These are phyloP conservation scores for Coleophoma eucalyptorum DNA, from an alignment of 2,329 filamentous ascomycete genomes.

Conservation along the genomic window DNA sequence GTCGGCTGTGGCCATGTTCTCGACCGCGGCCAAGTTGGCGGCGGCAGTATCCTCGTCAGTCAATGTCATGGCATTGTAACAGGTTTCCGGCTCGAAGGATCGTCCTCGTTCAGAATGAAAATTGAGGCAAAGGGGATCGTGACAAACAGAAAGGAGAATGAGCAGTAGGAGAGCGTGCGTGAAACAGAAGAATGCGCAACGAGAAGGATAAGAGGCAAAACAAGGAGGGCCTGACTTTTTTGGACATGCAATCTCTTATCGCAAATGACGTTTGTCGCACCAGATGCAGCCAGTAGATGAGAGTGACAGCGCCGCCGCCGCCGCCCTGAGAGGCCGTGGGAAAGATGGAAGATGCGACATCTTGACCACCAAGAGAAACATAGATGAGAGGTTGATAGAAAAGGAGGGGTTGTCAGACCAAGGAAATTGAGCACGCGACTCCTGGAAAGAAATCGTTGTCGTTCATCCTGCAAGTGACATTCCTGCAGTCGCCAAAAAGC, in stretches of 20 bases:
- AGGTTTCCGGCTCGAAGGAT: neutral
- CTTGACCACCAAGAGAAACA: neutral
- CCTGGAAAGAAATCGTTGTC: too few relatives aligned
- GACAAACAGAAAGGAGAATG: neutral
- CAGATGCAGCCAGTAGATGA: too few relatives aligned
- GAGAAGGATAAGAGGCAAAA: neutral
- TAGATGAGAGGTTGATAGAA: neutral
- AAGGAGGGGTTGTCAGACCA: too few relatives aligned
- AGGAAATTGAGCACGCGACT: too few relatives aligned
- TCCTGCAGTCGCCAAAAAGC: too few relatives aligned
- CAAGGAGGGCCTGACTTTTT: neutral
- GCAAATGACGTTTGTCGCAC: slow-evolving; percentile 5
- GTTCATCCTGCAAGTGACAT: too few relatives aligned
- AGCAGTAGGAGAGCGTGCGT: neutral
- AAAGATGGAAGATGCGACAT: too few relatives aligned
- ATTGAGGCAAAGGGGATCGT: neutral
- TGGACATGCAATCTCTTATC: slow-evolving; percentile 5
- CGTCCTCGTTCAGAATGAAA: too few relatives aligned
- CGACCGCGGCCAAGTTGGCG: neutral
- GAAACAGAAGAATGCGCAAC: neutral
- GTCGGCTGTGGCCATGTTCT: neutral
- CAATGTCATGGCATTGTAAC: neutral
- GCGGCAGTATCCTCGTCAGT: neutral
- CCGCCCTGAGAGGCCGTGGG: too few relatives aligned
- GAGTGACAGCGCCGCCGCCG: too few relatives aligned